Base-by-base conservation (phyloP, 106 monocot species). In the Dioscorea zingiberensis region DNA sequence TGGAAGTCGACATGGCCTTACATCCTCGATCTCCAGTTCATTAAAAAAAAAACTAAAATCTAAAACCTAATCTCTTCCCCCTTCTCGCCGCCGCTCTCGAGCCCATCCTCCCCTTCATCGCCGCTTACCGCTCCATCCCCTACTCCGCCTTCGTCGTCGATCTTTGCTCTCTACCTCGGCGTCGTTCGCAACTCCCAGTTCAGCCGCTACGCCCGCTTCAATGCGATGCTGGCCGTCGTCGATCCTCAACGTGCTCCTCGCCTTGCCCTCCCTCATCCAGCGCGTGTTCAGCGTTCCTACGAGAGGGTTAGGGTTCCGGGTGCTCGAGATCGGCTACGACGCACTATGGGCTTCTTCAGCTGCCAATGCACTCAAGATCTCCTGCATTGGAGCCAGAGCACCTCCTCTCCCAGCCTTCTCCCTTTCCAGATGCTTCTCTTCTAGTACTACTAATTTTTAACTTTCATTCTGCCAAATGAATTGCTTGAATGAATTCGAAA, bases 321-420 rank as follows among this genome's bases (percentile, higher is more conserved):
- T 87, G 59, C 60, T 90, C n/a, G n/a, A n/a, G n/a, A n/a, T n/a
- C n/a, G n/a, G n/a, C n/a, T n/a, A n/a, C n/a, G n/a, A n/a, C n/a
- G 47, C 76, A 84, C 79, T 94, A 54, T 94, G 94, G 94, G 90
- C 90, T 84, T 90, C 90, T 75, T 94, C 94, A 58, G 76, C 90
- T 28, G 86, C 94, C 69, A 90, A 87, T 80, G 94, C 86, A 12
- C 89, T 94, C 58, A 79, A 68, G 48, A 25, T 90, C 64, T 87
- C 82, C 30, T 62, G 71, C 57, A 32, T 24, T 46, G 80, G 74
- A 38, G 46, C 69, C 56, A 72, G 47, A 25, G 38, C 74, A 18
- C 49, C 80, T 48, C 77, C 78, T 49, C 59, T 78, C 47, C 72
- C 78, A 45, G 48, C 84, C 59, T 78, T 76, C 68, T 65, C 79